phyloP scores from a whole-genome alignment of 176 grass and related monocot genomes.

The Metroxylon sagu region DNA sequence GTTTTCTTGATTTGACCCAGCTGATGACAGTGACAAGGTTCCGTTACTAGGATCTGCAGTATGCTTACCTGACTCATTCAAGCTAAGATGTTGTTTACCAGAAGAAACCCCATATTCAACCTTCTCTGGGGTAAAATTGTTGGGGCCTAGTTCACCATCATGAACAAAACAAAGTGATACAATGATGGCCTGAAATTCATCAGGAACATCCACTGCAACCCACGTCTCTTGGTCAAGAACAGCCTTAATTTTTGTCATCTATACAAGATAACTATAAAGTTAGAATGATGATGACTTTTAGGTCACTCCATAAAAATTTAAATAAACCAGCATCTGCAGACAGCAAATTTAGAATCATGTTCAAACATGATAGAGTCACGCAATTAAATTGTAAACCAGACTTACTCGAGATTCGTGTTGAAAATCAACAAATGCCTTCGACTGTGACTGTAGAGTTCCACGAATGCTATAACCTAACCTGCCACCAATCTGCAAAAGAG shows the following conservation, averaged over 20 bases:
- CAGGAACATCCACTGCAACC: slow-evolving; percentile 84
- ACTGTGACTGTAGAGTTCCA: slow-evolving; percentile 85
- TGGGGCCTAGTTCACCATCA: slow-evolving; percentile 40
- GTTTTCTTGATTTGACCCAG: slow-evolving; percentile 32
- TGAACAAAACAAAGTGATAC: slow-evolving; percentile 63
- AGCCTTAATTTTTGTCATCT: slow-evolving; percentile 99
- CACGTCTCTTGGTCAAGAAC: slow-evolving; percentile 98
- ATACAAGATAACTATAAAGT: slow-evolving; percentile 14
- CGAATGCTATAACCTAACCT: slow-evolving; percentile 97
- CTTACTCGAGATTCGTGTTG: slow-evolving; percentile 85
- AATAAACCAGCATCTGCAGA: too few species aligned
- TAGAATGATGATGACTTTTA: neutral
- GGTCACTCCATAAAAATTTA: too few species aligned
- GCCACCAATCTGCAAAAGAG: slow-evolving; percentile 69
- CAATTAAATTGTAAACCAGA: neutral
- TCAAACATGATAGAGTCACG: too few species aligned
- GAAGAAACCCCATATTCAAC: slow-evolving; percentile 30
- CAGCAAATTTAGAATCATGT: too few species aligned
- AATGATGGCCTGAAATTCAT: slow-evolving; percentile 93
- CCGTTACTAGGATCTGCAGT: slow-evolving; percentile 38
- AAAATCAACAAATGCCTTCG: slow-evolving; percentile 92
- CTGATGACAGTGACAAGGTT: slow-evolving; percentile 5
- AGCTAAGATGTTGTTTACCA: slow-evolving; percentile 25
- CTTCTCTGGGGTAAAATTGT: slow-evolving; percentile 29
- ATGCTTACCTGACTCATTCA: slow-evolving; percentile 31